These are phyloP conservation scores for Immersiella caudata DNA, from an alignment of 495 filamentous ascomycete genomes.

Conservation along the genomic window DNA sequence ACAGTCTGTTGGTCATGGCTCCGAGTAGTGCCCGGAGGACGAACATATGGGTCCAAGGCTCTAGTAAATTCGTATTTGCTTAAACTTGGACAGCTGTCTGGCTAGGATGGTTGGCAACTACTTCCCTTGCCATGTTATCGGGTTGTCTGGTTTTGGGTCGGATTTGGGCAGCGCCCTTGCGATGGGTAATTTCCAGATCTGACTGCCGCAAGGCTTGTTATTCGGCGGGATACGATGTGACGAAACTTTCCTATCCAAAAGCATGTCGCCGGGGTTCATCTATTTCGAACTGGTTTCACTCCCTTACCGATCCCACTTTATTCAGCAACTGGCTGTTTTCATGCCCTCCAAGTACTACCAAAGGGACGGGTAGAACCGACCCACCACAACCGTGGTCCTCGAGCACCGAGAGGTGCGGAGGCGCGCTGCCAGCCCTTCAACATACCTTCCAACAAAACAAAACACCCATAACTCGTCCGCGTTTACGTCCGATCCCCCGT, in stretches of 20 bases:
- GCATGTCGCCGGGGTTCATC: slow-evolving; percentile 41
- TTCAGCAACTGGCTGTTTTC: slow-evolving; percentile 24
- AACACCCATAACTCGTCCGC: slow-evolving; percentile 17
- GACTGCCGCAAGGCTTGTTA: slow-evolving; percentile 62
- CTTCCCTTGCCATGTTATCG: slow-evolving; percentile 24
- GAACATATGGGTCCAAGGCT: slow-evolving; percentile 28
- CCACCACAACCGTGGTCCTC: background rate
- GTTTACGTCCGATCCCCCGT: slow-evolving; percentile 10
- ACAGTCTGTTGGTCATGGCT: slow-evolving; percentile 56
- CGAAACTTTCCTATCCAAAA: slow-evolving; percentile 47
- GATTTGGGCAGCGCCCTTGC: slow-evolving; percentile 46
- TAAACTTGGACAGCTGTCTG: slow-evolving; percentile 24
- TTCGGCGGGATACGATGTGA: slow-evolving; percentile 51
- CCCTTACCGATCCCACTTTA: slow-evolving; percentile 35
- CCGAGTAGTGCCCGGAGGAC: slow-evolving; percentile 63
- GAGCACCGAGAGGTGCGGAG: background rate
- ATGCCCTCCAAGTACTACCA: slow-evolving; percentile 5
- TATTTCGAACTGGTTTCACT: slow-evolving; percentile 37
- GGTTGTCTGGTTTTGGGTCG: slow-evolving; percentile 43
- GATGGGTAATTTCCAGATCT: slow-evolving; percentile 55
- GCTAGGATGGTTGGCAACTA: slow-evolving; percentile 25
- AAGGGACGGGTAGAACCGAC: background rate
- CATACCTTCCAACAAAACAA: background rate
- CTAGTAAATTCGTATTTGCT: slow-evolving; percentile 37
- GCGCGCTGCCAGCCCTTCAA: background rate